Conservation (phyloP, 768 basidiomycete genomes). For the Infundibulicybe gibba region DNA sequence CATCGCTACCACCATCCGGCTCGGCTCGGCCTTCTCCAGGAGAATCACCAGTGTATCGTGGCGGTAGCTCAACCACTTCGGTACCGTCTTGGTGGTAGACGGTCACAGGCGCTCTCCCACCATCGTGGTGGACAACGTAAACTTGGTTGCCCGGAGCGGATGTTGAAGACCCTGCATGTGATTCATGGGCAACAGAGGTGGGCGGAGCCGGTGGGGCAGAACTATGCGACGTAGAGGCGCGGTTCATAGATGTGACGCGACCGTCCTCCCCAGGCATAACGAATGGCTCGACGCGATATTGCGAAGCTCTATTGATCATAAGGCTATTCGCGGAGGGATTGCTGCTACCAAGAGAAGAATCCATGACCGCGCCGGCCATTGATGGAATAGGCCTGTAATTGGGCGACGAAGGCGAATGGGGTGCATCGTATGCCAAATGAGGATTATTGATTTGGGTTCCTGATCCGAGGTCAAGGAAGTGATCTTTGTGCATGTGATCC, state of each 20-base stretch:
- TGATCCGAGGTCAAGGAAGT: conserved; percentile 21
- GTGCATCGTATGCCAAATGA: conserved; percentile 10
- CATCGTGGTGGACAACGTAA: conserved; percentile 62
- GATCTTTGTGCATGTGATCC: conserved; percentile 11
- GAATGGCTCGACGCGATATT: conserved; percentile 43
- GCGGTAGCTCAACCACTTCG: conserved; percentile 58
- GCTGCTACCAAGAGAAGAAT: conserved; percentile 12
- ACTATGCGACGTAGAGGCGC: background rate
- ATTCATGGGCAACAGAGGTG: background rate
- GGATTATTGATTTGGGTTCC: conserved; percentile 15
- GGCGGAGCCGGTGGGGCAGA: background rate
- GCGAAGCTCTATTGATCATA: conserved; percentile 5
- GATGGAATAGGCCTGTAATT: conserved; percentile 25
- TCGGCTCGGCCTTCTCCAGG: background rate
- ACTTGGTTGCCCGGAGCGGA: conserved; percentile 24
- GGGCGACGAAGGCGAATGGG: conserved; percentile 6
- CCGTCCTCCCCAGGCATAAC: conserved; percentile 32
- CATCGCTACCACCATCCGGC: conserved; percentile 9
- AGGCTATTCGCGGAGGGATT: conserved; percentile 7
- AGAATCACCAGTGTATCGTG: conserved; percentile 31
- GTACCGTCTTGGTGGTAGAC: conserved; percentile 53
- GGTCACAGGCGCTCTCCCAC: conserved; percentile 53
- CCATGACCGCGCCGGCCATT: conserved; percentile 9
- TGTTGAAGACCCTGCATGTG: too few relatives aligned
- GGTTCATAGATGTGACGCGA: conserved; percentile 11